phyloP scores from a whole-genome alignment of 1,284 basidiomycete species.

The Boletellus deceptivus region DNA sequence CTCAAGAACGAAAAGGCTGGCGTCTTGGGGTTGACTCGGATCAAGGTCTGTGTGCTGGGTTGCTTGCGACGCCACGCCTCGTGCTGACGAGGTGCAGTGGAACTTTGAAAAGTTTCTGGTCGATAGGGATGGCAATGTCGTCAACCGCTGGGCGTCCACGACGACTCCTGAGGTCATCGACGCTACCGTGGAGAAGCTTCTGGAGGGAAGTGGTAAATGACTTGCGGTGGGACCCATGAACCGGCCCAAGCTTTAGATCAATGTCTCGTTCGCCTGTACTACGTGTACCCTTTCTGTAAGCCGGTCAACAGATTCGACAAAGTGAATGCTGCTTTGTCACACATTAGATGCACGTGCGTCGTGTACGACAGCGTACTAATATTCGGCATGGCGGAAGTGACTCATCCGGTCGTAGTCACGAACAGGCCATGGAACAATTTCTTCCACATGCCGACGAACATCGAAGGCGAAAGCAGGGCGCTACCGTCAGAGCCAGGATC shows the following conservation, averaged over 20 bases:
- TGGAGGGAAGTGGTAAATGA: constrained; percentile 30
- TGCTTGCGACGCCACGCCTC: not conserved
- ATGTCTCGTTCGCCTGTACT: not conserved
- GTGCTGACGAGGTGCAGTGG: constrained; percentile 48
- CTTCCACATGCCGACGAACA: too few relatives aligned
- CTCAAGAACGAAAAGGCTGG: constrained; percentile 80
- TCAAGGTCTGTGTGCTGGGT: constrained; percentile 57
- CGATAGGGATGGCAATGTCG: constrained; percentile 70
- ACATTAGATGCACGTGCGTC: too few relatives aligned
- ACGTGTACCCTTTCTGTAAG: not conserved
- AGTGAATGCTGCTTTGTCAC: too few relatives aligned
- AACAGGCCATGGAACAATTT: too few relatives aligned
- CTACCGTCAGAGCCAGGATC: too few relatives aligned
- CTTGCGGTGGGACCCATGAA: constrained; percentile 3
- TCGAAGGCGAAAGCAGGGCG: too few relatives aligned
- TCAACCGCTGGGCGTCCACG: constrained; percentile 78
- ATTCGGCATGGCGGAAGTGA: too few relatives aligned
- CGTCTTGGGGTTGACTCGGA: constrained; percentile 68
- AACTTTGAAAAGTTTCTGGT: constrained; percentile 80
- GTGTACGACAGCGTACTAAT: too few relatives aligned
- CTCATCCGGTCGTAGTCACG: too few relatives aligned
- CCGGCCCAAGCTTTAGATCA: constrained; percentile 11
- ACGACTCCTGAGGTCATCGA: constrained; percentile 71
- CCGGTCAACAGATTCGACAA: not conserved
- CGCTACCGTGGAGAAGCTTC: constrained; percentile 60